These are phyloP conservation scores for Effrenium voratum DNA, from an alignment of 73 alveolate genomes.

Conservation along the genomic window DNA sequence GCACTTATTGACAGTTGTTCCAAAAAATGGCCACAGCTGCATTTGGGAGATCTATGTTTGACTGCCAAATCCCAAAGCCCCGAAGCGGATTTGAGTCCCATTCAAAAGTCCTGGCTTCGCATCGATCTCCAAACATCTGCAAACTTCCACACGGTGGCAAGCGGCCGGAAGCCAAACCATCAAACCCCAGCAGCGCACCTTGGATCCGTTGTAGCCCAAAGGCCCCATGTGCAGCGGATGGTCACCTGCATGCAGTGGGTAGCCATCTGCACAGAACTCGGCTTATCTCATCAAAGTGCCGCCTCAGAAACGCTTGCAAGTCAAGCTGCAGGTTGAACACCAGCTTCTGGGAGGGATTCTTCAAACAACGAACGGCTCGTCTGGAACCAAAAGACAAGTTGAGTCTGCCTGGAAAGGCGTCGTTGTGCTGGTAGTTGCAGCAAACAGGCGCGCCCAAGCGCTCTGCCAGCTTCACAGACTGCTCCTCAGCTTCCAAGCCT, in stretches of 20 bases:
- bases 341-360: not conserved
- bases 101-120: no score
- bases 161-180: no score
- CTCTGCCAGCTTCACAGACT: conserved; percentile 68
- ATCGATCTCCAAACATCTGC: no score
- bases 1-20: no score
- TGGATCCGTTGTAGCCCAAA: conserved; percentile 82
- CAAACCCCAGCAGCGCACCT: not conserved
- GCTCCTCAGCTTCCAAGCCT: not conserved
- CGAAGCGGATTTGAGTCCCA: no score
- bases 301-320: no score
- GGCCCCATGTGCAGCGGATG: conserved; percentile 80
- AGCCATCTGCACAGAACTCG: no score
- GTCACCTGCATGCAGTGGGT: conserved; percentile 13
- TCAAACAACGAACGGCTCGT: not conserved
- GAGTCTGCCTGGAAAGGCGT: conserved; percentile 54
- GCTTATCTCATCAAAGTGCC: no score
- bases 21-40: no score
- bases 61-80: no score
- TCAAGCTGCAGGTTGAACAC: not conserved
- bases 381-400: not conserved
- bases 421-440: conserved; percentile 90
- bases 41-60: no score
- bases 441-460: conserved; percentile 68
- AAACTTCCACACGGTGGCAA: no score